Conservation (phyloP, 1,284 basidiomycete genomes). For the Rhodofomes roseus region DNA sequence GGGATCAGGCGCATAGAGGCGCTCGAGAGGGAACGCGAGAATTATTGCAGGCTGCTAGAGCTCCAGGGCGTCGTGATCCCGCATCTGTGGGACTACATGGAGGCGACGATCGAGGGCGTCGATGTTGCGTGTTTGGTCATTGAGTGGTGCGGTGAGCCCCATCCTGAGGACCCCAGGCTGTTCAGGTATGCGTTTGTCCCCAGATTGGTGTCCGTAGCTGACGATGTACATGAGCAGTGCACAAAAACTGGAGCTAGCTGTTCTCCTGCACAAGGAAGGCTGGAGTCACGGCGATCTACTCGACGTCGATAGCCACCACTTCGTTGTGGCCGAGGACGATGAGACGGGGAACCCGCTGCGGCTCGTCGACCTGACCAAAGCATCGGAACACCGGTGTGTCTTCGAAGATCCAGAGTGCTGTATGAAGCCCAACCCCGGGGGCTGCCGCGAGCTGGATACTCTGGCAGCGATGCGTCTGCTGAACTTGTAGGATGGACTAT, state of each 20-base stretch:
- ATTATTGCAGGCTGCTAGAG: background rate
- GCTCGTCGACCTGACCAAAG: background rate
- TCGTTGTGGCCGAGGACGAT: background rate
- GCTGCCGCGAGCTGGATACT: background rate
- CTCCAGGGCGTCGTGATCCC: slow-evolving; percentile 2
- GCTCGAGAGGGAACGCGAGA: slow-evolving; percentile 3
- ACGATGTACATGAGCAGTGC: background rate
- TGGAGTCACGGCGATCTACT: background rate
- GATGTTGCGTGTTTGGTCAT: slow-evolving; percentile 1
- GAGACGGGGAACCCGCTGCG: slow-evolving; percentile 2
- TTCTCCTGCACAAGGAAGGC: background rate
- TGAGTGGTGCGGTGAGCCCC: slow-evolving; percentile 1
- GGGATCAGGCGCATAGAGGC: background rate
- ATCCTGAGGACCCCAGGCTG: background rate
- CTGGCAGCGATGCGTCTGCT: background rate
- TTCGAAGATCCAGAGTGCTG: background rate
- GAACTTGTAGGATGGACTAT: background rate
- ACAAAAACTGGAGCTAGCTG: background rate
- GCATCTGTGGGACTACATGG: background rate
- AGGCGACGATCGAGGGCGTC: background rate
- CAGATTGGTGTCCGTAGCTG: background rate
- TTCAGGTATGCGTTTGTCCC: background rate
- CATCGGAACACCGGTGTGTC: background rate
- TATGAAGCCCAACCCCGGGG: background rate
- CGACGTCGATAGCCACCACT: background rate